Conservation (phyloP, 495 filamentous ascomycete species). For the Xylaria cubensis region DNA sequence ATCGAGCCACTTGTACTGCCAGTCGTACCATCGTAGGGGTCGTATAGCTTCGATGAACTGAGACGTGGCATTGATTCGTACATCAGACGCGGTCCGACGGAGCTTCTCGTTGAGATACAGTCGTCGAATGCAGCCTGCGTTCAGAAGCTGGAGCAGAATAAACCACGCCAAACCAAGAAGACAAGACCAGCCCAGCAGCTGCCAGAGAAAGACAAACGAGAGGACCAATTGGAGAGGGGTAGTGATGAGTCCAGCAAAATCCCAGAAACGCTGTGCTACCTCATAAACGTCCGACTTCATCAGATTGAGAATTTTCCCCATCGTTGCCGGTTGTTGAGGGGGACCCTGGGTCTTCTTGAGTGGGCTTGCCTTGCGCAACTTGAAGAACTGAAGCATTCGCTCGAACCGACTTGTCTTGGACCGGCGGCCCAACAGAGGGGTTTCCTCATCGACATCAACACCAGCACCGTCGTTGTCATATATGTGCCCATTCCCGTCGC, state of each 20-base stretch:
- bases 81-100: conserved; percentile 72
- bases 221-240: conserved; percentile 73
- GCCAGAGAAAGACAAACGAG: conserved; percentile 73
- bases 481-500: conserved; percentile 29
- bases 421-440: conserved; percentile 31
- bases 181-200: conserved; percentile 78
- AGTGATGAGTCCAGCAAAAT: conserved; percentile 69
- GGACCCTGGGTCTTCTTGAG: conserved; percentile 18
- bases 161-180: conserved; percentile 72
- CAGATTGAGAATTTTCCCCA: conserved; percentile 84
- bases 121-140: conserved; percentile 64
- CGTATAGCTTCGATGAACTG: conserved; percentile 85
- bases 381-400: conserved; percentile 32
- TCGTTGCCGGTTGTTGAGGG: conserved; percentile 66
- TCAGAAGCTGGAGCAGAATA: conserved; percentile 67
- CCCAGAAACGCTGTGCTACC: conserved; percentile 82
- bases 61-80: conserved; percentile 72
- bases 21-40: conserved; percentile 87
- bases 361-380: conserved; percentile 23
- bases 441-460: conserved; percentile 32
- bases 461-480: background rate
- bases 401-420: conserved; percentile 28
- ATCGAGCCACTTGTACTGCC: conserved; percentile 80
- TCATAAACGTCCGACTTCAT: conserved; percentile 82
- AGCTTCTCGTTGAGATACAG: conserved; percentile 67